phyloP scores from a whole-genome alignment of 2,329 filamentous ascomycete genomes.

The Trichoderma pleuroti region DNA sequence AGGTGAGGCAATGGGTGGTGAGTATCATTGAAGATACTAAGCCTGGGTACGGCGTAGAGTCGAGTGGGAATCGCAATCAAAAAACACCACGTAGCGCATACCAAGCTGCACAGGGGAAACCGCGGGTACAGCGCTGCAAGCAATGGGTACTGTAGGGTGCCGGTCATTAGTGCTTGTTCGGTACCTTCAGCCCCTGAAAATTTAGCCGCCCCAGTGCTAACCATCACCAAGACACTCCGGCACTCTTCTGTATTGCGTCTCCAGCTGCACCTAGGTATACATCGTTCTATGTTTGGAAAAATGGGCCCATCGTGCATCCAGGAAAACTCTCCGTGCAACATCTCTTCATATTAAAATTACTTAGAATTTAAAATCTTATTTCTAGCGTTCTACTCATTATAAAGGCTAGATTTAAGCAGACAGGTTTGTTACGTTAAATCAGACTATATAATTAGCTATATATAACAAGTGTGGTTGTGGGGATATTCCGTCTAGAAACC shows the following conservation, averaged over 20 bases:
- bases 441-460: constrained; percentile 11
- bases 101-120: not conserved
- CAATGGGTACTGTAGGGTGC: not conserved
- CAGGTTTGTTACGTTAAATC: constrained; percentile 9
- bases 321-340: not conserved
- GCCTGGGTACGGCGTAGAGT: not conserved
- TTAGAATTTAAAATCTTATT: not conserved
- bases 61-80: not conserved
- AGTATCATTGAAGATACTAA: not conserved
- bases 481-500: constrained; percentile 40
- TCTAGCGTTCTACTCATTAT: constrained; percentile 16
- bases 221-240: not conserved
- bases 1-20: not conserved
- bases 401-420: constrained; percentile 7
- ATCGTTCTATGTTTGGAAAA: not conserved
- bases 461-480: not conserved
- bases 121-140: not conserved
- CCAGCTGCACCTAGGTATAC: not conserved
- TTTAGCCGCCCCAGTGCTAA: not conserved
- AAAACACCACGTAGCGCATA: not conserved
- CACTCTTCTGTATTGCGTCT: not conserved
- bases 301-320: not conserved
- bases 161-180: not conserved
- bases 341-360: constrained; percentile 17
- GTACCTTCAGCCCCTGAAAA: not conserved